These are phyloP conservation scores for Seiridium unicorne DNA, from an alignment of 2,329 filamentous ascomycete genomes.

Conservation along the genomic window DNA sequence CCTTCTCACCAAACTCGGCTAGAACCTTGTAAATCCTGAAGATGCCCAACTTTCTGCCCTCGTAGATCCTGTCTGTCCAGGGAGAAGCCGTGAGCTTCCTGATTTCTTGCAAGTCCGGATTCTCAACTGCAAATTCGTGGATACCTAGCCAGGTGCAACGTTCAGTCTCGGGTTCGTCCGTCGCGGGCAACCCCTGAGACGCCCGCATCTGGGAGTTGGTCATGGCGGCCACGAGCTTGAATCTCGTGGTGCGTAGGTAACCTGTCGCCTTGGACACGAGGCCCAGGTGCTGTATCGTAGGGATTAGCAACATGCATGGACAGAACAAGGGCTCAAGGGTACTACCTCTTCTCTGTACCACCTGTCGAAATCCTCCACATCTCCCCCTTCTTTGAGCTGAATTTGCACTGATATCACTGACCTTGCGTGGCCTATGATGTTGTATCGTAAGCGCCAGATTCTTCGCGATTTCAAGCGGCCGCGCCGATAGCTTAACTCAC, in stretches of 20 bases:
- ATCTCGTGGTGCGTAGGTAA: slow-evolving; percentile 21
- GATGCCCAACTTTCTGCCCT: slow-evolving; percentile 3
- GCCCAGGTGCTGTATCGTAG: slow-evolving; percentile 11
- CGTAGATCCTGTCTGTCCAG: slow-evolving; percentile 14
- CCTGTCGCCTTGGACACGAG: slow-evolving; percentile 13
- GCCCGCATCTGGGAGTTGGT: slow-evolving; percentile 4
- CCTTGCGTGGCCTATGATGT: slow-evolving; percentile 13
- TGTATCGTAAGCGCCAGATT: background rate
- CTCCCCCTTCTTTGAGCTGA: slow-evolving; percentile 10
- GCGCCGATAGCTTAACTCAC: slow-evolving; percentile 1
- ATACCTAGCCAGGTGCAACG: slow-evolving; percentile 16
- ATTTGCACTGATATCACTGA: slow-evolving; percentile 14
- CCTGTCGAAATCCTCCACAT: slow-evolving; percentile 17
- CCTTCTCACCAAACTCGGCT: slow-evolving; percentile 10
- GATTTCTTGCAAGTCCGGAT: slow-evolving; percentile 9
- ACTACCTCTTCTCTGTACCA: slow-evolving; percentile 21
- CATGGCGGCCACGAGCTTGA: slow-evolving; percentile 14
- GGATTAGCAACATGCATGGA: no score
- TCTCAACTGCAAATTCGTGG: slow-evolving; percentile 10
- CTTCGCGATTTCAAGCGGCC: background rate
- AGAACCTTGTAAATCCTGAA: slow-evolving; percentile 9
- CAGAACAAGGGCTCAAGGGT: background rate
- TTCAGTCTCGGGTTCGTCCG: slow-evolving; percentile 13
- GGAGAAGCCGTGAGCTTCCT: slow-evolving; percentile 8
- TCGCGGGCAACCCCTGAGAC: slow-evolving; percentile 17